Evolutionary conservation across 164 flowering plant species (phyloP), one percentile per base, ranked within the genome.

Genomic region (Tetrastigma voinierianum): DNA sequence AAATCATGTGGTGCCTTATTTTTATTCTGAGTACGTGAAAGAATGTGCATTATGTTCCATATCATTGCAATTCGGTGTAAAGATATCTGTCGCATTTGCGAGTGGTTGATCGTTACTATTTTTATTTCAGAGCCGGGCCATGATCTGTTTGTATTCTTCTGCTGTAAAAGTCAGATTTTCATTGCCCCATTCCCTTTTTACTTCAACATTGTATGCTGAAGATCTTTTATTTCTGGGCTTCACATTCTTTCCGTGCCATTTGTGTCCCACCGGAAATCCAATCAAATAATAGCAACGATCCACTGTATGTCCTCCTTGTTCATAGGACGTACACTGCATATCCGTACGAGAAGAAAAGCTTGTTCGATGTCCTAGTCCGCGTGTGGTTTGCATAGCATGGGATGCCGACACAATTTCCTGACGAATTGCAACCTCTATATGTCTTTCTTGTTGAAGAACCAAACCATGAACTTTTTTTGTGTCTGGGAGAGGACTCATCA

Each of bases 151-250:
- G n/a, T n/a, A n/a, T n/a, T n/a, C n/a, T n/a, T n/a, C n/a, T n/a
- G n/a, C n/a, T n/a, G n/a, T n/a, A n/a, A n/a, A n/a, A n/a, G n/a
- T n/a, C n/a, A n/a, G n/a, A n/a, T n/a, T n/a, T n/a, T n/a, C n/a
- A n/a, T n/a, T n/a, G n/a, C n/a, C n/a, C n/a, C n/a, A n/a, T n/a
- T n/a, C n/a, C n/a, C n/a, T n/a, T n/a, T n/a, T n/a, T n/a, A n/a
- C n/a, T n/a, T 56, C 59, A 23, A 56, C 59, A 16, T 56, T 56
- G 59, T 56, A 32, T 10, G 2, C 59, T 9, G 59, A 7, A 20
- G 59, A 7, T 32, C 25, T 56, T 56, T 56, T 56, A 56, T 56
- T 56, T 32, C 59, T 56, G 10, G 59, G 25, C 32, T 56, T 56
- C 59, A 56, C 15, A 51, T 8, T 51, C 55, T 51, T 51, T 19